phyloP scores from a whole-genome alignment of 768 basidiomycete genomes.

The Porphyrellus cyaneotinctus region DNA sequence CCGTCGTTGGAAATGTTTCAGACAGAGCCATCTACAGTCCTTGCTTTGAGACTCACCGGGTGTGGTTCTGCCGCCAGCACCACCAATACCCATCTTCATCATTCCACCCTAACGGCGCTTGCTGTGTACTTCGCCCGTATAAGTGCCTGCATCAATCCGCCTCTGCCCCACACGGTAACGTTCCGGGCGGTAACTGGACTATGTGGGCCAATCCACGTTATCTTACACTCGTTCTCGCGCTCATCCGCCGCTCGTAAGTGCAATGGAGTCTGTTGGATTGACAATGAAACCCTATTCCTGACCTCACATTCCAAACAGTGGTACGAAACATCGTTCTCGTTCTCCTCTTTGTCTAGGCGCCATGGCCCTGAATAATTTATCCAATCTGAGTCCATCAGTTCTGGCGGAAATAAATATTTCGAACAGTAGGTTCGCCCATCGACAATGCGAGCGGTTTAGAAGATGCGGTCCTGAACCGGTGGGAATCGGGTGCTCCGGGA shows the following conservation, averaged over 20 bases:
- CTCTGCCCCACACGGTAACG: constrained; percentile 3
- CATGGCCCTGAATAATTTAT: constrained; percentile 4
- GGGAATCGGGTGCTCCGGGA: constrained; percentile 6
- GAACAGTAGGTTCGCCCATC: constrained; percentile 1
- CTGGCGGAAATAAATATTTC: not conserved
- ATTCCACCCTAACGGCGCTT: constrained; percentile 5
- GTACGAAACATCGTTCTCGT: not conserved
- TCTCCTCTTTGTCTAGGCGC: constrained; percentile 10
- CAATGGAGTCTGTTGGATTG: not conserved
- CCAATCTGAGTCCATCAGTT: not conserved
- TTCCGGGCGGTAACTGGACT: not conserved
- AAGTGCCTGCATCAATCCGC: not conserved
- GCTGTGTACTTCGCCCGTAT: not conserved
- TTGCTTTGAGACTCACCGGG: not conserved
- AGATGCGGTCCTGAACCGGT: not conserved
- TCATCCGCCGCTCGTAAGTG: not conserved
- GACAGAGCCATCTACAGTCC: not conserved
- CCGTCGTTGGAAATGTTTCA: constrained; percentile 5
- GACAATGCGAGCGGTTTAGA: constrained; percentile 5
- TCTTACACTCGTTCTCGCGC: constrained; percentile 10
- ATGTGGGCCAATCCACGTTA: not conserved
- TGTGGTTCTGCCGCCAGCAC: not conserved
- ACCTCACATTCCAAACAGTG: not conserved
- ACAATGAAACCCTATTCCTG: not conserved
- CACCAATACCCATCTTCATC: not conserved